Base-by-base conservation (phyloP, 1,284 basidiomycete genomes). In the Omphalotus olearius region DNA sequence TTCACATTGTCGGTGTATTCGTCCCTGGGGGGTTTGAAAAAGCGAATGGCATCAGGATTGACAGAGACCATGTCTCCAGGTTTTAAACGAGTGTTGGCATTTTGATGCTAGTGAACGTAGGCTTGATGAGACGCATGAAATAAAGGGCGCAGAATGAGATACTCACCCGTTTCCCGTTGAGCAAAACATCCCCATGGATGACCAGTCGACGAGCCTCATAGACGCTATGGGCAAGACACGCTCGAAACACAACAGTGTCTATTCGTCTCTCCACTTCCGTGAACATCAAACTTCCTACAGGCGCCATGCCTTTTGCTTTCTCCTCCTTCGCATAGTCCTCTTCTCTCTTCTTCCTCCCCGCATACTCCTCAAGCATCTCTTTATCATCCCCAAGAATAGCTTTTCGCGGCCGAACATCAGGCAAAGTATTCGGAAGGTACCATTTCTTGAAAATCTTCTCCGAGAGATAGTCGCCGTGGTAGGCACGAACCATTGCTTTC, bases 21-120 rank as follows among this genome's bases (percentile, higher is more conserved):
- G 14, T 60, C 63, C 47, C 67, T 66, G 43, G 67, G 70, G 14
- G 70, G 64, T 57, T 78, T 78, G 50, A 95, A 71, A 73, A 97
- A 90, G 10, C 84, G 79, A 36, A 99, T 91, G 5, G 86, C 84
- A 11, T 69, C 65, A 0, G 95, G 93, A 58, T 96, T 80, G 35
- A 99, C 89, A 13, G 91, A 83, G 53, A 98, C 81, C 79, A 99
- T 84, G 68, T 99, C 97, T 18, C 96, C 95, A 1, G 95, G 95
- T 42, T 93, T 87, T 20, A 99, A 75, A 51, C 93, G 83, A n/a
- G 86, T 88, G 64, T 95, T 96, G 23, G 94, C 82, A 62, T 96
- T 85, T 54, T 75, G 77, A 62, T 93, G 84, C 91, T 97, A 56
- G 26, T 16, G 36, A 2, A 33, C 28, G 33, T 26, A 28, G 47